Conservation (phyloP, 2,329 filamentous ascomycete species). For the Erysiphe pulchra region DNA sequence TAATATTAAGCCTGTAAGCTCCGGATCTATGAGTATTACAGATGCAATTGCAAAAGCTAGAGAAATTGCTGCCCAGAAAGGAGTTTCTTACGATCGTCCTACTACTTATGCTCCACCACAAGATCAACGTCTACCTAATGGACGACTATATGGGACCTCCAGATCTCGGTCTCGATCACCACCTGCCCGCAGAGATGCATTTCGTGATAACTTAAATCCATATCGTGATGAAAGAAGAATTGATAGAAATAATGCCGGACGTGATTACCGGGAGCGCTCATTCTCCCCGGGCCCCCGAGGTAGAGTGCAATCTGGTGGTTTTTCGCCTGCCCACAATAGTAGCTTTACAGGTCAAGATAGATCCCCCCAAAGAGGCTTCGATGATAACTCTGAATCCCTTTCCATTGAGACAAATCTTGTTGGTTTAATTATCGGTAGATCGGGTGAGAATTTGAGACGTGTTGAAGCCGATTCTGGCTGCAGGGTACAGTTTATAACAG, state of each 20-base stretch:
- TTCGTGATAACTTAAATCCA: slow-evolving; percentile 52
- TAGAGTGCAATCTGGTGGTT: slow-evolving; percentile 21
- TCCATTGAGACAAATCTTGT: slow-evolving; percentile 70
- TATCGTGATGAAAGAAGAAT: slow-evolving; percentile 68
- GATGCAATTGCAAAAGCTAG: slow-evolving; percentile 70
- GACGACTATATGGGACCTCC: slow-evolving; percentile 34
- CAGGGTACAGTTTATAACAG: slow-evolving; percentile 67
- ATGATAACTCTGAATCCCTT: slow-evolving; percentile 55
- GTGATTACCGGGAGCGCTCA: slow-evolving; percentile 42
- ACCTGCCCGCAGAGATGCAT: slow-evolving; percentile 39
- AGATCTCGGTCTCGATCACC: slow-evolving; percentile 47
- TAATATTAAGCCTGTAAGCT: slow-evolving; percentile 51
- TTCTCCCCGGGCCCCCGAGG: slow-evolving; percentile 38
- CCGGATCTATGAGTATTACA: slow-evolving; percentile 58
- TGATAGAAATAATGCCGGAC: slow-evolving; percentile 24
- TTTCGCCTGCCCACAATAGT: slow-evolving; percentile 29
- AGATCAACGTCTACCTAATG: slow-evolving; percentile 21
- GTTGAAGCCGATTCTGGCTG: slow-evolving; percentile 65
- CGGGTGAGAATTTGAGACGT: slow-evolving; percentile 67
- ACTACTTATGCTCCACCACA: slow-evolving; percentile 14
- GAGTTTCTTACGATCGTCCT: slow-evolving; percentile 36
- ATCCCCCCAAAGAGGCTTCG: slow-evolving; percentile 25
- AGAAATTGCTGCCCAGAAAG: slow-evolving; percentile 57
- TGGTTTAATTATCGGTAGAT: slow-evolving; percentile 70
- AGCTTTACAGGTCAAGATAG: slow-evolving; percentile 25